These are phyloP conservation scores for Pseudogymnoascus sp. DNA, from an alignment of 2,329 filamentous ascomycete species.

Conservation along the genomic window DNA sequence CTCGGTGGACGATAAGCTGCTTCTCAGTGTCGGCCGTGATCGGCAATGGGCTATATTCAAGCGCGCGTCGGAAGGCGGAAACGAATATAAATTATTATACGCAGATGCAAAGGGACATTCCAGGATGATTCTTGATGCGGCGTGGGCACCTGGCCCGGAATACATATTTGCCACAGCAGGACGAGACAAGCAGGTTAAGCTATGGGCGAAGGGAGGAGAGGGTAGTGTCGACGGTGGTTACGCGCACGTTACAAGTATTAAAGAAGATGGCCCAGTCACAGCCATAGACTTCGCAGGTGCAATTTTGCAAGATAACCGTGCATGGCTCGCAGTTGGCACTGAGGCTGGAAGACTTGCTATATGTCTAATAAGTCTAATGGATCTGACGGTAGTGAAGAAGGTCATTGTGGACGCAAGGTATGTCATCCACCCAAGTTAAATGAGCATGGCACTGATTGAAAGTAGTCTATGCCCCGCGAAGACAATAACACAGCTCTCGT, in stretches of 20 bases:
- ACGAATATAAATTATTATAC: constrained; percentile 48
- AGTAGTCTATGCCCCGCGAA: constrained; percentile 35
- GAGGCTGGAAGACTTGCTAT: constrained; percentile 34
- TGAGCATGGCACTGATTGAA: constrained; percentile 1
- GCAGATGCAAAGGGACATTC: constrained; percentile 78
- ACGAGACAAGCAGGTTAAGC: constrained; percentile 73
- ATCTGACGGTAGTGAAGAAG: constrained; percentile 23
- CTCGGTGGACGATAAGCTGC: constrained; percentile 59
- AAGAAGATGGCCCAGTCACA: constrained; percentile 54
- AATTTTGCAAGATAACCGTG: constrained; percentile 22
- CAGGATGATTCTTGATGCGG: constrained; percentile 82
- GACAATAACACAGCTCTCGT: constrained; percentile 48
- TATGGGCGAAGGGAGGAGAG: constrained; percentile 44
- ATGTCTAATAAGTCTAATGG: constrained; percentile 18
- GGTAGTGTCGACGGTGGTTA: constrained; percentile 20
- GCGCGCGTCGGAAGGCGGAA: constrained; percentile 32
- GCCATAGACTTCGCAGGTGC: constrained; percentile 56
- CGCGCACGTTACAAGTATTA: constrained; percentile 34
- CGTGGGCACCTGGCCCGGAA: constrained; percentile 56
- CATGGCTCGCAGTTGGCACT: constrained; percentile 47
- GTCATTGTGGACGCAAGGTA: constrained; percentile 18
- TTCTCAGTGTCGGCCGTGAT: constrained; percentile 86
- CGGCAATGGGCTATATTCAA: constrained; percentile 83
- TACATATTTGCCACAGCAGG: constrained; percentile 75
- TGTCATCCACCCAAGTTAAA: not conserved